phyloP scores from a whole-genome alignment of 257 asterid genomes.

The Solanum habrochaites region DNA sequence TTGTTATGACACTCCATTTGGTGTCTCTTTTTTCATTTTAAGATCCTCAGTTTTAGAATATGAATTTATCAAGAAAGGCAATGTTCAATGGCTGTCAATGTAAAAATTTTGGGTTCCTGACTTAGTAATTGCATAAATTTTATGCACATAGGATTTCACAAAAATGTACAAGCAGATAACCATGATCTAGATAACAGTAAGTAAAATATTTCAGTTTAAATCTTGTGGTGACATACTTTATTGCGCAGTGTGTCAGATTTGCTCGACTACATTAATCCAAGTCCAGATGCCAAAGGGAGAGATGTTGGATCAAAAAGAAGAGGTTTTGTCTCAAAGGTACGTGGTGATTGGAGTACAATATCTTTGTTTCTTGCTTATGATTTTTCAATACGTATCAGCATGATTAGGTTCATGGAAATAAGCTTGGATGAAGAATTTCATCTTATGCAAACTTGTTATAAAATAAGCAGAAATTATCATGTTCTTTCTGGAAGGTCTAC shows the following conservation, averaged over 20 bases:
- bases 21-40: background rate
- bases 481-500: background rate
- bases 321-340: constrained; percentile 53
- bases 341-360: background rate
- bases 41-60: background rate
- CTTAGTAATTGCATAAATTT: background rate
- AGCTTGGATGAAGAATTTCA: background rate
- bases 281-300: constrained; percentile 68
- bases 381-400: background rate
- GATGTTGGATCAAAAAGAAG: constrained; percentile 69
- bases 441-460: background rate
- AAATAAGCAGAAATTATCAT: background rate
- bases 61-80: background rate
- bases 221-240: constrained; percentile 3
- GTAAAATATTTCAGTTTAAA: background rate
- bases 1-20: background rate
- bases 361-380: background rate
- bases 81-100: background rate
- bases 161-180: background rate
- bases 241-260: constrained; percentile 93
- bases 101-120: background rate
- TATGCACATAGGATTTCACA: background rate
- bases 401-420: background rate
- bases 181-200: background rate
- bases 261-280: constrained; percentile 87